Evolutionary conservation across 2,329 filamentous ascomycete genomes (phyloP).

Genomic region (Penicillium sp.): DNA sequence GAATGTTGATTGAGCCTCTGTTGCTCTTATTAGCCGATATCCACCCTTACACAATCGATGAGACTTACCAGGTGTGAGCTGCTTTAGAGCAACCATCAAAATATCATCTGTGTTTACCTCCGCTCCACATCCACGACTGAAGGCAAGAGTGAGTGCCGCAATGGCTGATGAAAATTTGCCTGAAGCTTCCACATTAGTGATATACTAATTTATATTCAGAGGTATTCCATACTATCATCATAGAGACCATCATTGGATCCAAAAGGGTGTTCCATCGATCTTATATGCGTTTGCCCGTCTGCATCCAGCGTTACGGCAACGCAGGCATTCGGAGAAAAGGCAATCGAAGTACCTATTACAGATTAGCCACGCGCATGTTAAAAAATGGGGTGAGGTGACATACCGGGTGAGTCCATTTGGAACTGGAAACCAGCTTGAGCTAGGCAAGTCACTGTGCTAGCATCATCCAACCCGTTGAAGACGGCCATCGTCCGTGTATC

Average conservation of each 20-base stretch:
- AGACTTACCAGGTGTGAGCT: constrained; percentile 40
- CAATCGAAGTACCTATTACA: constrained; percentile 35
- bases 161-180: constrained; percentile 55
- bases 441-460: constrained; percentile 67
- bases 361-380: constrained; percentile 8
- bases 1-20: constrained; percentile 64
- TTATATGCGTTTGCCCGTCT: constrained; percentile 41
- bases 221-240: constrained; percentile 36
- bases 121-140: constrained; percentile 50
- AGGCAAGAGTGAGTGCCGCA: constrained; percentile 60
- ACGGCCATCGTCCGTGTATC: constrained; percentile 73
- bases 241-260: constrained; percentile 37
- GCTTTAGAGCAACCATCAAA: constrained; percentile 64
- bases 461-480: constrained; percentile 64
- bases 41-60: constrained; percentile 31
- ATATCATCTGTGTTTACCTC: constrained; percentile 68
- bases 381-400: constrained; percentile 22
- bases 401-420: constrained; percentile 64
- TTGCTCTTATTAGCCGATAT: constrained; percentile 24
- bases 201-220: background rate
- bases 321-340: constrained; percentile 48
- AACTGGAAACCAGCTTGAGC: constrained; percentile 78
- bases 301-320: constrained; percentile 39
- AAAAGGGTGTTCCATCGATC: constrained; percentile 43
- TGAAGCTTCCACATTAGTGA: constrained; percentile 15